Evolutionary conservation across 192 early-diverging fungal species (phyloP).

Genomic region (Dissophora globulifera): DNA sequence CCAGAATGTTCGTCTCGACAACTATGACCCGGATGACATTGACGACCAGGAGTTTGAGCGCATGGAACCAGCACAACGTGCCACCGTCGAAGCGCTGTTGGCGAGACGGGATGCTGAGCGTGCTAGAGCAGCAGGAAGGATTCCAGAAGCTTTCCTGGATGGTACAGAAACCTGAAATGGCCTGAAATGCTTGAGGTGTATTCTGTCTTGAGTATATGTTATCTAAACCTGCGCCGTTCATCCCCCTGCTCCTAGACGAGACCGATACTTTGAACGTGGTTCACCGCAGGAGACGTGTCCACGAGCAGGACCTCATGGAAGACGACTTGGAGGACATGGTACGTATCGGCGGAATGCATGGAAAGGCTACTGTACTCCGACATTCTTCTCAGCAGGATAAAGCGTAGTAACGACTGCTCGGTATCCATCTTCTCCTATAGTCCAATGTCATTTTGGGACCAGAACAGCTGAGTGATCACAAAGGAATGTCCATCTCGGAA

Average conservation of each 20-base stretch:
- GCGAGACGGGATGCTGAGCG: conserved; percentile 81
- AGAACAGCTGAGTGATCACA: conserved; percentile 86
- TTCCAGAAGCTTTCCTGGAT: conserved; percentile 90
- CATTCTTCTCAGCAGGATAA: too few relatives aligned
- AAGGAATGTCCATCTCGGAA: conserved; percentile 81
- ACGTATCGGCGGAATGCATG: not conserved
- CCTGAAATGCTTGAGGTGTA: too few relatives aligned
- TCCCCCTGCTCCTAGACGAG: conserved; percentile 2
- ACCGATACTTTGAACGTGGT: conserved; percentile 26
- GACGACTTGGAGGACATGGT: conserved; percentile 51
- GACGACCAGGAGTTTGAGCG: conserved; percentile 83
- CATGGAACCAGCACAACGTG: conserved; percentile 78
- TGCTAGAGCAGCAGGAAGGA: conserved; percentile 75
- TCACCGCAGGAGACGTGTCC: conserved; percentile 47
- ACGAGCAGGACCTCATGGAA: conserved; percentile 49
- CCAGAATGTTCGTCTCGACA: conserved; percentile 75
- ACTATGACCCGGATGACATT: conserved; percentile 84
- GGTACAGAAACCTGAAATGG: conserved; percentile 62
- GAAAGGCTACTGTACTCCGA: too few relatives aligned
- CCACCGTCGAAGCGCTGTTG: conserved; percentile 81
- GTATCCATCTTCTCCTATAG: not conserved
- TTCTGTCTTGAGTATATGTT: too few relatives aligned
- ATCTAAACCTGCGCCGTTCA: too few relatives aligned
- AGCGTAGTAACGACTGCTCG: too few relatives aligned
- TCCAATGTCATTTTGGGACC: conserved; percentile 43